Percentiles rank a stretch among this genome's conserved stretches.
Conservation (phyloP, 208 protist species). For the Acanthamoeba polyphaga region DNA sequence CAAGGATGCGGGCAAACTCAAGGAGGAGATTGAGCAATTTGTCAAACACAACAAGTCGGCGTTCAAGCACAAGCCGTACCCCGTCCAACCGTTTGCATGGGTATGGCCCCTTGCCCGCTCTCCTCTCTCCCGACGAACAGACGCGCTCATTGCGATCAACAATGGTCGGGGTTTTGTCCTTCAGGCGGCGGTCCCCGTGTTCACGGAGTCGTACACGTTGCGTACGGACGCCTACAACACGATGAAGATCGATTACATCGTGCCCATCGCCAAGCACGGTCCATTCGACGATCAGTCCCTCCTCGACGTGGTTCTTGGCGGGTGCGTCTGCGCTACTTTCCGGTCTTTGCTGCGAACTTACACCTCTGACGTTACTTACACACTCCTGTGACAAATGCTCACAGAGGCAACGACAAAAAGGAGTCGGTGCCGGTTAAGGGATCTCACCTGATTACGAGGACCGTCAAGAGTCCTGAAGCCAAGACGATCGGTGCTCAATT, state of each 20-base stretch:
- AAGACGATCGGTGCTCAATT: neutral
- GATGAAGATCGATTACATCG: slow-evolving; percentile 24
- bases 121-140: neutral
- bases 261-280: neutral
- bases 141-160: too few species aligned
- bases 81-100: slow-evolving; percentile 20
- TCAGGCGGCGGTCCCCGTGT: neutral
- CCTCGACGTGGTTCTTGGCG: neutral
- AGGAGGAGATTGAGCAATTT: neutral
- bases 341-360: neutral
- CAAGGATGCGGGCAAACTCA: neutral
- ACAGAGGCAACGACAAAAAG: neutral
- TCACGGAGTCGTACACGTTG: slow-evolving; percentile 7
- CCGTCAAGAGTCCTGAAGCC: neutral
- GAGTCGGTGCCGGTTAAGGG: neutral
- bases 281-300: slow-evolving; percentile 9
- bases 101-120: neutral
- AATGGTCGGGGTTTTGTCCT: neutral
- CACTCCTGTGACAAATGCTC: neutral
- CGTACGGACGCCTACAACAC: neutral
- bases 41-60: neutral
- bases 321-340: neutral
- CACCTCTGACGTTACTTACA: neutral
- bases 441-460: neutral
- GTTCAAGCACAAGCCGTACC: neutral